Evolutionary conservation across 805 yeast genomes (phyloP).

Genomic region (Crinitomyces ghanaensis): DNA sequence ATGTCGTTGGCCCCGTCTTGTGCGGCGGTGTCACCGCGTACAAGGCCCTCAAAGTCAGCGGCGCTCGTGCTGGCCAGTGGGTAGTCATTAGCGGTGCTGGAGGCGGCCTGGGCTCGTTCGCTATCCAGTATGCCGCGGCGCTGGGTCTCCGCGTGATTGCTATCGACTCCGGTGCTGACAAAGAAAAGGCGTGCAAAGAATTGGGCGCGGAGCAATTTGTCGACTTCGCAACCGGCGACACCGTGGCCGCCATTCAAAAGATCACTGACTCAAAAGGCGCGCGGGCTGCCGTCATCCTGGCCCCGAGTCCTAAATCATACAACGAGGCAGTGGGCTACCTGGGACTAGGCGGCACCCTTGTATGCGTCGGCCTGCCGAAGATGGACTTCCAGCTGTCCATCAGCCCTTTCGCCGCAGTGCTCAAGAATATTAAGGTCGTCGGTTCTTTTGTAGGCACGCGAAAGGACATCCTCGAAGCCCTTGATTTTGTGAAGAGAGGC

Average conservation of each 20-base stretch:
- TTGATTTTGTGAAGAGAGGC: slow-evolving; percentile 17
- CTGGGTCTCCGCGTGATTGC: slow-evolving; percentile 47
- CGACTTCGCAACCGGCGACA: slow-evolving; percentile 32
- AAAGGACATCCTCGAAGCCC: slow-evolving; percentile 17
- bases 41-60: slow-evolving; percentile 46
- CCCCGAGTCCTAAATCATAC: slow-evolving; percentile 13
- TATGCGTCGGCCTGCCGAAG: slow-evolving; percentile 18
- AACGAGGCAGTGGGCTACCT: slow-evolving; percentile 13
- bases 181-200: slow-evolving; percentile 33
- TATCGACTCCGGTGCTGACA: slow-evolving; percentile 46
- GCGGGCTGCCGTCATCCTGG: slow-evolving; percentile 15
- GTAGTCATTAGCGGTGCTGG: slow-evolving; percentile 50
- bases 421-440: slow-evolving; percentile 10
- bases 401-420: slow-evolving; percentile 10
- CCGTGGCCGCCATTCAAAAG: slow-evolving; percentile 16
- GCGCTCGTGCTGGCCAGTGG: slow-evolving; percentile 43
- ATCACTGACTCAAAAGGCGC: slow-evolving; percentile 18
- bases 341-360: slow-evolving; percentile 17
- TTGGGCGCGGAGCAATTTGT: slow-evolving; percentile 46
- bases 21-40: slow-evolving; percentile 57
- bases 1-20: slow-evolving; percentile 38
- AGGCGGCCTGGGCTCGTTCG: slow-evolving; percentile 52
- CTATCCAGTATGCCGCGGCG: slow-evolving; percentile 49
- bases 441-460: slow-evolving; percentile 21
- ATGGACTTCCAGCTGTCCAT: slow-evolving; percentile 9